phyloP scores from a whole-genome alignment of 1,284 basidiomycete species.

The Cutaneotrichosporon cavernicola region DNA sequence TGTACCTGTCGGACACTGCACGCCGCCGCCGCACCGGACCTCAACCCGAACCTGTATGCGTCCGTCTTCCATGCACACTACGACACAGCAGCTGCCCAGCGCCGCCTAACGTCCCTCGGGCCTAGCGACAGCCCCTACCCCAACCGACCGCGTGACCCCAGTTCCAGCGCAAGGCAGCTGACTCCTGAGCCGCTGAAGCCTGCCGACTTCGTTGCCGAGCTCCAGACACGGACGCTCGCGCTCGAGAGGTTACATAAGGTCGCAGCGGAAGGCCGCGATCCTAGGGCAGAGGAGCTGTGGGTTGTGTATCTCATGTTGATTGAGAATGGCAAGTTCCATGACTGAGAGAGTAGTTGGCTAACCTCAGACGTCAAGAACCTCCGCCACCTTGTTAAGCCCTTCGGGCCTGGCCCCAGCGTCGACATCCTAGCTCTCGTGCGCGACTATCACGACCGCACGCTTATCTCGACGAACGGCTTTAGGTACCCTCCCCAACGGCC shows the following conservation, averaged over 20 bases:
- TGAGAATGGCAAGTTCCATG: slow-evolving; percentile 59
- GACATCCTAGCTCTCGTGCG: slow-evolving; percentile 18
- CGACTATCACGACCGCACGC: slow-evolving; percentile 12
- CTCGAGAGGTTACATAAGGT: slow-evolving; percentile 28
- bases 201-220: slow-evolving; percentile 34
- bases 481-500: slow-evolving; percentile 52
- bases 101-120: slow-evolving; percentile 55
- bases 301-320: slow-evolving; percentile 64
- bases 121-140: slow-evolving; percentile 5
- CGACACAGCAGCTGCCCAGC: slow-evolving; percentile 60
- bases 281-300: slow-evolving; percentile 56
- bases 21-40: slow-evolving; percentile 49
- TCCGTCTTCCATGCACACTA: slow-evolving; percentile 64
- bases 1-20: slow-evolving; percentile 57
- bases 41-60: slow-evolving; percentile 63
- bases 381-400: slow-evolving; percentile 58
- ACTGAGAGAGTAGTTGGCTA: not conserved
- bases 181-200: not conserved
- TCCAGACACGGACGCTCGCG: slow-evolving; percentile 37
- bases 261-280: not conserved
- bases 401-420: slow-evolving; percentile 41
- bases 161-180: not conserved
- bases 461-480: slow-evolving; percentile 3
- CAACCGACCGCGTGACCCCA: not conserved
- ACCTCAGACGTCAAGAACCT: slow-evolving; percentile 64